Percentiles rank a stretch among this genome's conserved stretches.
Conservation (phyloP, 1,139 yeast species). For the Diutina neorugosa region DNA sequence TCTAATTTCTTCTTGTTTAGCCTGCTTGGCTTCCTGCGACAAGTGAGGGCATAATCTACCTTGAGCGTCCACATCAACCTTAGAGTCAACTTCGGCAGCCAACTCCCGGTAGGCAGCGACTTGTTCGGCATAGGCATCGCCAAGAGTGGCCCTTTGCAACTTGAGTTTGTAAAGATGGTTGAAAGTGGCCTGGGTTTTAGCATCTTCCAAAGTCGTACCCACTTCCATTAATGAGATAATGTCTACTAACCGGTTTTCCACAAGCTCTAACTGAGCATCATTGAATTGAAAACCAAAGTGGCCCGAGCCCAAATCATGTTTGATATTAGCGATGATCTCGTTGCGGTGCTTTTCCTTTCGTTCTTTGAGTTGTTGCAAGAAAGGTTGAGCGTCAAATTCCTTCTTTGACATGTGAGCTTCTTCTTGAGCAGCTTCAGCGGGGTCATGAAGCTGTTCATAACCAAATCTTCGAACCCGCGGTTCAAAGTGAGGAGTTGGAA, state of each 20-base stretch:
- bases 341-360: not conserved
- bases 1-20: not conserved
- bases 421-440: constrained; percentile 42
- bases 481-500: constrained; percentile 84
- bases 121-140: not conserved
- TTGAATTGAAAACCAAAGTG: constrained; percentile 7
- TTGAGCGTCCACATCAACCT: constrained; percentile 1
- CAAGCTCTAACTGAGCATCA: constrained; percentile 4
- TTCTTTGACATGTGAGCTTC: constrained; percentile 27
- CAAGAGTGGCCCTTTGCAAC: constrained; percentile 12
- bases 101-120: not conserved
- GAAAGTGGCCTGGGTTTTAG: constrained; percentile 44
- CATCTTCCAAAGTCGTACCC: constrained; percentile 37
- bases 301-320: not conserved
- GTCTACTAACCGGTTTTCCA: constrained; percentile 27
- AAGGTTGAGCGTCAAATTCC: constrained; percentile 1
- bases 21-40: not conserved
- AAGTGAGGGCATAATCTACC: constrained; percentile 1
- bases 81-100: not conserved
- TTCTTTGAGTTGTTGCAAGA: not conserved
- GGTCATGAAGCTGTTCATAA: constrained; percentile 39
- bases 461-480: constrained; percentile 87
- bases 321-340: not conserved
- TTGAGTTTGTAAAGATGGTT: constrained; percentile 36
- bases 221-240: constrained; percentile 19